Percentiles rank a stretch among this genome's conserved stretches.
phyloP scores from a whole-genome alignment of 768 basidiomycete genomes.

The Hortiboletus campestris region DNA sequence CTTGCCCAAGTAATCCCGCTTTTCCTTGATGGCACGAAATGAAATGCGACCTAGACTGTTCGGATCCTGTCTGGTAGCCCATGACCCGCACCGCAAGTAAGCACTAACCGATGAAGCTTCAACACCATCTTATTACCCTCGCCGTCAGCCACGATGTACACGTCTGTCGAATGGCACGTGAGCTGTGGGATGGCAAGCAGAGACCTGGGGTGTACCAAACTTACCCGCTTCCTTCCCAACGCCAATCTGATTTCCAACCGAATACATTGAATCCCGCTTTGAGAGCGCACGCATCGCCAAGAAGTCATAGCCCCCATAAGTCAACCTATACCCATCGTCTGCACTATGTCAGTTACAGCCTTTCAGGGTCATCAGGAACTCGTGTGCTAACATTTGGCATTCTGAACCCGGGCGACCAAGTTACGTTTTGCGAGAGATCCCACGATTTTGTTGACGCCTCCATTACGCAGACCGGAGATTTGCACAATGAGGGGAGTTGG shows the following conservation, averaged over 20 bases:
- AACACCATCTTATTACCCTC: constrained; percentile 86
- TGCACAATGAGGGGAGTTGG: constrained; percentile 87
- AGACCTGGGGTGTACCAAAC: constrained; percentile 14
- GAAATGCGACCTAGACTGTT: constrained; percentile 92
- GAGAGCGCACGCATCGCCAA: constrained; percentile 92
- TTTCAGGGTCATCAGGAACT: neutral
- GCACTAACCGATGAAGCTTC: constrained; percentile 81
- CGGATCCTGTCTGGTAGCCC: constrained; percentile 1
- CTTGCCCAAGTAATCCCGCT: constrained; percentile 94
- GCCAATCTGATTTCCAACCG: constrained; percentile 96
- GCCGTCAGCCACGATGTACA: constrained; percentile 84
- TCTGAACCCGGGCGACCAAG: constrained; percentile 85
- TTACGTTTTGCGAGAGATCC: constrained; percentile 90
- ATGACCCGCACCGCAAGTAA: neutral
- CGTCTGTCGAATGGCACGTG: constrained; percentile 43
- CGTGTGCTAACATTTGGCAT: constrained; percentile 73
- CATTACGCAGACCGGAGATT: constrained; percentile 88
- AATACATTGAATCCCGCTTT: constrained; percentile 82
- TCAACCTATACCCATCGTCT: constrained; percentile 98
- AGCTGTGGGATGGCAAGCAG: neutral
- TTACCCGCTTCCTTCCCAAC: constrained; percentile 96
- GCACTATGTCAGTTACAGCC: constrained; percentile 7
- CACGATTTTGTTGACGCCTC: constrained; percentile 91
- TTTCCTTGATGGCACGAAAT: constrained; percentile 94
- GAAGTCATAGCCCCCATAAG: constrained; percentile 98